phyloP scores from a whole-genome alignment of 129 eudicot genomes.

The Pittosporum tobira region DNA sequence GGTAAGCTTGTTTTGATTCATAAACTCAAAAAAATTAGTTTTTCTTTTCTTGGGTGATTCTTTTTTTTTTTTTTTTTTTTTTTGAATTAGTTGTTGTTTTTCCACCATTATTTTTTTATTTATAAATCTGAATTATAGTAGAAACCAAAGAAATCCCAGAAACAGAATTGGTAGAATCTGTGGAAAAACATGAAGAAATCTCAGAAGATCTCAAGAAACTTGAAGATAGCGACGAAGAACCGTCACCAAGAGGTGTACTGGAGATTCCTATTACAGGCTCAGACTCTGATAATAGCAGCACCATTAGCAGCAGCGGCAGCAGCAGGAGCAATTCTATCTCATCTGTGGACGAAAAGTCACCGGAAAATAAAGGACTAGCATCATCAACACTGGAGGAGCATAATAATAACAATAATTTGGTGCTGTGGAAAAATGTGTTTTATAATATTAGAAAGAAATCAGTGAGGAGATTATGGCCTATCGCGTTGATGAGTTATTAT shows the following conservation, averaged over 20 bases:
- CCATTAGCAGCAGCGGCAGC: constrained; percentile 29
- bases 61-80: background rate
- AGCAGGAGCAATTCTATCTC: constrained; percentile 33
- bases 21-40: background rate
- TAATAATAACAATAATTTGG: background rate
- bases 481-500: constrained; percentile 35
- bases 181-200: constrained; percentile 13
- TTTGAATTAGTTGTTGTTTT: too few relatives aligned
- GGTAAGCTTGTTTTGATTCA: constrained; percentile 4
- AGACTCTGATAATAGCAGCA: constrained; percentile 51
- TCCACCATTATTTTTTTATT: background rate
- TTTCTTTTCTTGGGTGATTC: constrained; percentile 18
- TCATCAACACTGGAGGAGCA: background rate
- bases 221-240: constrained; percentile 20
- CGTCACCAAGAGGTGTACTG: constrained; percentile 70
- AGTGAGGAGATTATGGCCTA: constrained; percentile 35
- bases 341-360: constrained; percentile 27
- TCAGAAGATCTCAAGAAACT: background rate
- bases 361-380: constrained; percentile 1
- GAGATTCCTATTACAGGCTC: constrained; percentile 48
- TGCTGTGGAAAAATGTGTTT: constrained; percentile 46
- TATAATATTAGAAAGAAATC: constrained; percentile 42
- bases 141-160: constrained; percentile 20
- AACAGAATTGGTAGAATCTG: constrained; percentile 5
- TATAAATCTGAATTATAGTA: constrained; percentile 10